Percentiles rank a stretch among this genome's conserved stretches.
Evolutionary conservation across 768 basidiomycete genomes (phyloP).

Genomic region (Piloderma croceum): DNA sequence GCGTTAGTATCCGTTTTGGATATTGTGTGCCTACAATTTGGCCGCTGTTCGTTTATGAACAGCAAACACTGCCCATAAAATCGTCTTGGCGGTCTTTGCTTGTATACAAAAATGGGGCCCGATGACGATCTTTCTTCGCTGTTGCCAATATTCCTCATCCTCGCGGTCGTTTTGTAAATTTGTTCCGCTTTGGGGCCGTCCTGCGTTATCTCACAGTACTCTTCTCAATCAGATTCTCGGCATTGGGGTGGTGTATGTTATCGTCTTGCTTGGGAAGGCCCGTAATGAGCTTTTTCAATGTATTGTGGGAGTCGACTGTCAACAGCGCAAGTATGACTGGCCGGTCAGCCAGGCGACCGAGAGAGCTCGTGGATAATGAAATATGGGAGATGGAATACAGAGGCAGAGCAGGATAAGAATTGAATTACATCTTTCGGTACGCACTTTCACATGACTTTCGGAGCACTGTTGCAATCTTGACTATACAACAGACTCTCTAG

Average conservation of each 20-base stretch:
- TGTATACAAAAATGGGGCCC: not conserved
- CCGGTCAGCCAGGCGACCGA: conserved; percentile 29
- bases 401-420: conserved; percentile 23
- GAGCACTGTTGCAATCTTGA: not conserved
- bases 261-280: conserved; percentile 61
- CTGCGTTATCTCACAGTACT: conserved; percentile 3
- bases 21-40: not conserved
- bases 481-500: not conserved
- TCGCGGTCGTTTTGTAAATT: conserved; percentile 46
- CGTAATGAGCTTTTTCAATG: conserved; percentile 37
- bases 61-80: too few relatives aligned
- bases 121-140: conserved; percentile 28
- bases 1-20: not conserved
- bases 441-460: not conserved
- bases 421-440: not conserved
- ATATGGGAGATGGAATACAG: conserved; percentile 59
- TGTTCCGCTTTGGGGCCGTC: conserved; percentile 2
- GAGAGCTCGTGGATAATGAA: conserved; percentile 41
- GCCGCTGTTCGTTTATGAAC: too few relatives aligned
- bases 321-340: conserved; percentile 33
- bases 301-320: conserved; percentile 43
- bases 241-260: conserved; percentile 59
- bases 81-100: too few relatives aligned
- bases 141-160: conserved; percentile 37
- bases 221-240: conserved; percentile 34